Conservation (phyloP, 495 filamentous ascomycete genomes). For the Tuber microsphaerosporum region DNA sequence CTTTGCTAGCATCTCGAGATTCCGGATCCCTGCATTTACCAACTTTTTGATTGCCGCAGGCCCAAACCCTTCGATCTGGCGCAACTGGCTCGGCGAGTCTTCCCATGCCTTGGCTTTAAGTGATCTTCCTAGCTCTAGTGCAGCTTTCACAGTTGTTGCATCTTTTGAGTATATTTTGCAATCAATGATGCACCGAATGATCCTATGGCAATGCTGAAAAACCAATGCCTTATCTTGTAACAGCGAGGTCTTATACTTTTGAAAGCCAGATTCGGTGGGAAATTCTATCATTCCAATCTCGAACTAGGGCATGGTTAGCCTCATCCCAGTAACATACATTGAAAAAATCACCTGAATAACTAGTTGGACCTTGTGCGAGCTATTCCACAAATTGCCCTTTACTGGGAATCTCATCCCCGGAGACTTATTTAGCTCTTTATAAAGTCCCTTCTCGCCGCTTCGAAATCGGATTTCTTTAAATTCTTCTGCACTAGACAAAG, state of each 20-base stretch:
- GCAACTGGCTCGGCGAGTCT: conserved; percentile 71
- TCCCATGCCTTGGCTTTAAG: conserved; percentile 81
- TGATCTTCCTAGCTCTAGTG: conserved; percentile 71
- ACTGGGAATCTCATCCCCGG: conserved; percentile 68
- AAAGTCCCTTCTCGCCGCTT: conserved; percentile 63
- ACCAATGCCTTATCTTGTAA: conserved; percentile 63
- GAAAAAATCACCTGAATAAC: conserved; percentile 59
- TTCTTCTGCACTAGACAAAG: conserved; percentile 64
- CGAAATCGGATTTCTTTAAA: conserved; percentile 72
- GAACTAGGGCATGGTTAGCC: conserved; percentile 18
- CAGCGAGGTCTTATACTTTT: conserved; percentile 57
- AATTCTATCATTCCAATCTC: conserved; percentile 71
- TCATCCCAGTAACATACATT: neutral
- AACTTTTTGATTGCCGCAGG: conserved; percentile 71
- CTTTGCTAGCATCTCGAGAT: conserved; percentile 62
- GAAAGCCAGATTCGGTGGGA: conserved; percentile 55
- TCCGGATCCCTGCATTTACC: conserved; percentile 60
- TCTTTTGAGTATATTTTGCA: conserved; percentile 66
- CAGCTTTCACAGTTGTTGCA: conserved; percentile 58
- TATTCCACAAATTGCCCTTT: conserved; percentile 63
- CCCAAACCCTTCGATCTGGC: conserved; percentile 79
- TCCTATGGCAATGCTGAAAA: conserved; percentile 64
- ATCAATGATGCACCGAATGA: conserved; percentile 80
- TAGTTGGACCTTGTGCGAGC: conserved; percentile 79
- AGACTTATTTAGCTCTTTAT: conserved; percentile 74